phyloP scores from a whole-genome alignment of 257 asterid species.

The Przewalskia tangutica region DNA sequence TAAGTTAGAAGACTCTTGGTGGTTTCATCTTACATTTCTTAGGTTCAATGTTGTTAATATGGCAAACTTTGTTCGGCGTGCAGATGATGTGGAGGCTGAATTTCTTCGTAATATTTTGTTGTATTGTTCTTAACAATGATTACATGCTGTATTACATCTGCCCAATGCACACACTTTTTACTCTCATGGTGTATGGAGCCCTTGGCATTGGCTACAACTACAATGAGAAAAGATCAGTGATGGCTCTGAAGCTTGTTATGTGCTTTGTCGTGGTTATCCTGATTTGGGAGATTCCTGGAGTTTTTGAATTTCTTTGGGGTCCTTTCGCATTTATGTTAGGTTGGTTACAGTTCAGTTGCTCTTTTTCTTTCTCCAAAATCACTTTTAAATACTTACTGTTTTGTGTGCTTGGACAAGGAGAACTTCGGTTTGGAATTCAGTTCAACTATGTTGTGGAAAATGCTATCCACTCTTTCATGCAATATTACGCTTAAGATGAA shows the following conservation, averaged over 20 bases:
- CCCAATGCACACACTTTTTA: slow-evolving; percentile 99
- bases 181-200: slow-evolving; percentile 96
- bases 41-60: background rate
- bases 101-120: slow-evolving; percentile 84
- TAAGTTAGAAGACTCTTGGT: background rate
- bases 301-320: slow-evolving; percentile 75
- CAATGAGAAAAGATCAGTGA: slow-evolving; percentile 78
- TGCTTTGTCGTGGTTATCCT: slow-evolving; percentile 81
- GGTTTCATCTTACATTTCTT: background rate
- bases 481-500: background rate
- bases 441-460: background rate
- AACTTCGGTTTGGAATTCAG: background rate
- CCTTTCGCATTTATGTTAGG: slow-evolving; percentile 70
- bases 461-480: background rate
- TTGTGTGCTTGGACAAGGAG: background rate
- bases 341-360: slow-evolving; percentile 18
- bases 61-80: slow-evolving; percentile 18
- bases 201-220: slow-evolving; percentile 92
- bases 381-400: background rate
- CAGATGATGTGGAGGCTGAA: slow-evolving; percentile 99
- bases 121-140: slow-evolving; percentile 82
- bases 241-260: slow-evolving; percentile 53
- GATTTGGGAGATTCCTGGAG: slow-evolving; percentile 97
- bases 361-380: background rate
- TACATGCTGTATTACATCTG: slow-evolving; percentile 92